Conservation (phyloP, 345 rosid species). For the Murraya koenigii region DNA sequence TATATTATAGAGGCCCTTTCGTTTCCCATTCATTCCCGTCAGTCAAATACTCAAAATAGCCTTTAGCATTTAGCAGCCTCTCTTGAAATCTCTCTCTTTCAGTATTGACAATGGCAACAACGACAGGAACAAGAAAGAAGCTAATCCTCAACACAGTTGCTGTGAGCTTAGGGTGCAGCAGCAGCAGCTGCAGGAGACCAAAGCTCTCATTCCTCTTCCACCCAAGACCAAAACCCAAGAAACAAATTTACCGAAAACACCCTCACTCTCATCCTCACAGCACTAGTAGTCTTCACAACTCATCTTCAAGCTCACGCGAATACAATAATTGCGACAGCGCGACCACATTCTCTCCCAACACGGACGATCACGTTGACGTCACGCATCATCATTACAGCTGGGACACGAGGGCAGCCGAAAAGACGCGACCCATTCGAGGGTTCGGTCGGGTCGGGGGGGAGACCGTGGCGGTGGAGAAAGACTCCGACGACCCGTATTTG, state of each 20-base stretch:
- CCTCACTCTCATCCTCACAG: neutral
- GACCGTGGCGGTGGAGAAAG: slow-evolving; percentile 90
- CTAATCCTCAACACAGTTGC: slow-evolving; percentile 49
- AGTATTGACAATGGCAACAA: slow-evolving; percentile 30
- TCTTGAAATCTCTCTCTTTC: neutral
- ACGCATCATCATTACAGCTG: neutral
- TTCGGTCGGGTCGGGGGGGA: slow-evolving; percentile 58
- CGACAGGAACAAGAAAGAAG: slow-evolving; percentile 42
- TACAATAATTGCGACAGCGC: slow-evolving; percentile 15
- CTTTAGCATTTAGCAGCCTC: neutral
- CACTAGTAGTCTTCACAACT: slow-evolving; percentile 12
- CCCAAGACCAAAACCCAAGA: slow-evolving; percentile 38
- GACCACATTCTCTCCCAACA: slow-evolving; percentile 37
- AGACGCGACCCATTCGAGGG: slow-evolving; percentile 37
- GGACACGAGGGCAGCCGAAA: neutral
- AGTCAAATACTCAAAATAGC: neutral
- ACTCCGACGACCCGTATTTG: slow-evolving; percentile 85
- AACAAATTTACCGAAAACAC: slow-evolving; percentile 20
- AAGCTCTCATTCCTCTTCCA: slow-evolving; percentile 48
- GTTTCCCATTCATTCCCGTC: no score
- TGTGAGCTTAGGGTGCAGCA: slow-evolving; percentile 64
- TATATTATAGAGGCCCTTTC: neutral
- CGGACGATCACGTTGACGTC: neutral
- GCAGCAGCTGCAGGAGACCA: slow-evolving; percentile 62
- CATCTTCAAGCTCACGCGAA: slow-evolving; percentile 21